Percentiles rank a stretch among this genome's conserved stretches.
Evolutionary conservation across 495 filamentous ascomycete genomes (phyloP).

Genomic region (Aspergillus affinis): DNA sequence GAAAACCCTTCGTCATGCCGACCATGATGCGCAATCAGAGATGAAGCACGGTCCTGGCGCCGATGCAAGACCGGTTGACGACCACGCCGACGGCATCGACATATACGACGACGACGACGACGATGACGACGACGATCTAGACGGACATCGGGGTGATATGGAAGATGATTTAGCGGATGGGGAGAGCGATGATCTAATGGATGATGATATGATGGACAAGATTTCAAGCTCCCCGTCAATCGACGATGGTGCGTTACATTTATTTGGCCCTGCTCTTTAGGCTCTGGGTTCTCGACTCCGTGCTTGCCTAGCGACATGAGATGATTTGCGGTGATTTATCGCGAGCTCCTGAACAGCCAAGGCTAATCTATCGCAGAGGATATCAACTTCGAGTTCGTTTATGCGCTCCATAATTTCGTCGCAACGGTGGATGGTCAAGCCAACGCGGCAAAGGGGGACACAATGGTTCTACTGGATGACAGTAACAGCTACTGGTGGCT

Average conservation of each 20-base stretch:
- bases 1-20: conserved; percentile 73
- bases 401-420: conserved; percentile 95
- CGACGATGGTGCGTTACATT: conserved; percentile 82
- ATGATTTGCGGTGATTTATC: background rate
- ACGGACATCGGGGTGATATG: conserved; percentile 44
- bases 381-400: conserved; percentile 99
- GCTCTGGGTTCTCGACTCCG: background rate
- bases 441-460: conserved; percentile 97
- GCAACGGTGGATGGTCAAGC: conserved; percentile 98
- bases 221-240: conserved; percentile 98
- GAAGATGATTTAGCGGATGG: conserved; percentile 69
- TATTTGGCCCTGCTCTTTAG: background rate
- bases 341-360: background rate
- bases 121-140: conserved; percentile 32
- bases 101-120: conserved; percentile 43
- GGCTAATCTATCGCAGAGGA: conserved; percentile 85
- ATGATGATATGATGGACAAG: conserved; percentile 94
- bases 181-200: conserved; percentile 73
- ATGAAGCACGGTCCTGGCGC: conserved; percentile 51
- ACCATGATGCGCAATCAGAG: conserved; percentile 71
- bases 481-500: conserved; percentile 99
- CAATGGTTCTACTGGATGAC: conserved; percentile 99
- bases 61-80: conserved; percentile 43
- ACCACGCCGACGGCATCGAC: conserved; percentile 48
- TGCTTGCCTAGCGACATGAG: conserved; percentile 24